Evolutionary conservation across 2,329 filamentous ascomycete genomes (phyloP).

Genomic region (Fusarium tjaetaba): DNA sequence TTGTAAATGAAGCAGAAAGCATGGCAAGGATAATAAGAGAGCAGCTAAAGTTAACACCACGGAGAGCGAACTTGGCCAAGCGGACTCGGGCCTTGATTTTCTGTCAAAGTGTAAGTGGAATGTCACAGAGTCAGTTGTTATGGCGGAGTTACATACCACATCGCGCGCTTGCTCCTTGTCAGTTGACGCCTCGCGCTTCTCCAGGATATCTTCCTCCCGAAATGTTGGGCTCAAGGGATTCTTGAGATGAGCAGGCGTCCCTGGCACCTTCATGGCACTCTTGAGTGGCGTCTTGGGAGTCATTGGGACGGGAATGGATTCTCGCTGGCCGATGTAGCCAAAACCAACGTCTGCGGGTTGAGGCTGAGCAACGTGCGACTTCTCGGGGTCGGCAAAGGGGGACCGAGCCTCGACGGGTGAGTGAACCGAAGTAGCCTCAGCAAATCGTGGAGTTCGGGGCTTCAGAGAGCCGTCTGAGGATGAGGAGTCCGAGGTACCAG

Average conservation of each 20-base stretch:
- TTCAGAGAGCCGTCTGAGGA: conserved; percentile 69
- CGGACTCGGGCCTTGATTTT: conserved; percentile 93
- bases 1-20: conserved; percentile 85
- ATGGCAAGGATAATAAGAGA: conserved; percentile 93
- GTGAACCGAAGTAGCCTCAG: conserved; percentile 81
- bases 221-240: conserved; percentile 94
- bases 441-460: conserved; percentile 81
- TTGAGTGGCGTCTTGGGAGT: conserved; percentile 84
- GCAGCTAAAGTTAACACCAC: conserved; percentile 96
- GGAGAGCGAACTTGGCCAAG: conserved; percentile 93
- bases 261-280: conserved; percentile 89
- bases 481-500: conserved; percentile 60
- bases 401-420: conserved; percentile 74
- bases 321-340: conserved; percentile 79
- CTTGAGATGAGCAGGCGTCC: conserved; percentile 77
- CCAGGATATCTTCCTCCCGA: conserved; percentile 83
- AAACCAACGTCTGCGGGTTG: conserved; percentile 91
- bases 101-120: conserved; percentile 59
- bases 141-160: conserved; percentile 70
- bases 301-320: conserved; percentile 69
- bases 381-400: conserved; percentile 69
- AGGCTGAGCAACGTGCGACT: conserved; percentile 65
- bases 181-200: conserved; percentile 83
- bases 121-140: background rate
- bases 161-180: conserved; percentile 90